These are phyloP conservation scores for Zelonia costaricensis DNA, from an alignment of 208 protist genomes.

Conservation along the genomic window DNA sequence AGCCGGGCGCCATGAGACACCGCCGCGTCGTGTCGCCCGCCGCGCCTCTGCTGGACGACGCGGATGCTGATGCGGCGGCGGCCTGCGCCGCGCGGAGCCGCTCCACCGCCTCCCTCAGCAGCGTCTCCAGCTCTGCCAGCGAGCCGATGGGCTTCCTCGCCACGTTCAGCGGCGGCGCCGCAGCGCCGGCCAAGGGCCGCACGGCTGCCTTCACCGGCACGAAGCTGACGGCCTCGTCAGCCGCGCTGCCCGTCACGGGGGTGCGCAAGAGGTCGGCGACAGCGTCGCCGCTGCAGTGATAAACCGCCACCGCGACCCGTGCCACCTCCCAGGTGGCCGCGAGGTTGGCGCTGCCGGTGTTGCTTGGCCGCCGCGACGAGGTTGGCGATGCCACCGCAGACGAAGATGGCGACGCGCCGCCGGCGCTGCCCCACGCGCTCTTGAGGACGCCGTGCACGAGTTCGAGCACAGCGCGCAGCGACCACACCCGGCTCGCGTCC, in stretches of 20 bases:
- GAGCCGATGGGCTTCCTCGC: slow-evolving; percentile 3
- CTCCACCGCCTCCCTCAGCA: slow-evolving; percentile 21
- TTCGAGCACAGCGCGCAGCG: slow-evolving; percentile 17
- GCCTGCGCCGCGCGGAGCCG: slow-evolving; percentile 12
- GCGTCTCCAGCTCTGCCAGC: slow-evolving; percentile 11
- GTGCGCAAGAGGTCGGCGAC: slow-evolving; percentile 25
- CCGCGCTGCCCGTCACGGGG: background rate
- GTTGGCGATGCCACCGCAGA: background rate
- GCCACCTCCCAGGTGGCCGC: slow-evolving; percentile 4
- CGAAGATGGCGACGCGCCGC: background rate
- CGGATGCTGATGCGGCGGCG: background rate
- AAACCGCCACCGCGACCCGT: slow-evolving; percentile 26
- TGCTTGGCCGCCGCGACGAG: background rate
- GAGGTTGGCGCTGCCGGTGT: too few species aligned
- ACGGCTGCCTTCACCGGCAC: slow-evolving; percentile 1
- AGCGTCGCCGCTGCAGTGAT: slow-evolving; percentile 17
- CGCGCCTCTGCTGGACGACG: background rate
- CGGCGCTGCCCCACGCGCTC: slow-evolving; percentile 1
- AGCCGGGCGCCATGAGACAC: slow-evolving; percentile 9
- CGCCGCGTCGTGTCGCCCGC: slow-evolving; percentile 5
- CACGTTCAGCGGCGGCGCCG: slow-evolving; percentile 10
- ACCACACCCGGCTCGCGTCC: slow-evolving; percentile 7
- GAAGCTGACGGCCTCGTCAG: slow-evolving; percentile 5
- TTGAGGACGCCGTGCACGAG: slow-evolving; percentile 12
- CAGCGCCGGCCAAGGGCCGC: slow-evolving; percentile 6